Evolutionary conservation across 306 rosid genomes (phyloP), one percentile per base, ranked within the genome.

Genomic region (Trichosanthes truncata): DNA sequence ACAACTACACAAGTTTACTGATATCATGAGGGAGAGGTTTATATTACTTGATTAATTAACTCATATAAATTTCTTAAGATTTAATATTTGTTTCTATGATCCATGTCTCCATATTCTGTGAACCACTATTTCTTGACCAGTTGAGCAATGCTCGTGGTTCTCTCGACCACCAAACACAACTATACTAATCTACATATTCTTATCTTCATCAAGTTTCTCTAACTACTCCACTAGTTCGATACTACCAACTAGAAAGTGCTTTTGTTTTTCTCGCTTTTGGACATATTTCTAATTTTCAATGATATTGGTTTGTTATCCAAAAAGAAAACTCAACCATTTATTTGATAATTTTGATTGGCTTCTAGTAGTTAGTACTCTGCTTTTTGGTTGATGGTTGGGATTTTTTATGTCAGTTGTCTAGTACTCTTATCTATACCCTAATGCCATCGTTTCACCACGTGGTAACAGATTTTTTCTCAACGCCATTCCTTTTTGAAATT

Each of bases 381-480:
- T 11, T 68, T n/a, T 68, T 40, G 26, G 17, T 68, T 40, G 29
- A 20, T 40, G 31, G 51, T 68, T 68, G 51, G 13, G 52, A 40
- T 68, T 40, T 41, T 21, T 40, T 33, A 23, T 40, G 35, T 11
- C 29, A 11, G 51, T 68, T 40, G 35, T 69, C 49, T 41, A n/a
- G 20, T 11, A 38, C 53, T 69, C 75, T n/a, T 68, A 35, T 52
- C 79, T 66, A 43, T 71, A 7, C 82, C 62, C 82, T 46, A 77
- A 82, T 84, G 26, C 79, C 46, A 60, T 57, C 49, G 78, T 79
- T 74, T 71, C 62, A 61, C 79, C 85, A 72, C 31, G 40, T 81
- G 87, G 85, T 26, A 46, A 73, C 91, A 94, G 98, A 55, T 92
- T 87, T 92, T 86, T 83, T 31, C 80, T 55, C 87, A 87, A 79